Base-by-base conservation (phyloP, 2,329 filamentous ascomycete genomes). In the Colletotrichum melonis region DNA sequence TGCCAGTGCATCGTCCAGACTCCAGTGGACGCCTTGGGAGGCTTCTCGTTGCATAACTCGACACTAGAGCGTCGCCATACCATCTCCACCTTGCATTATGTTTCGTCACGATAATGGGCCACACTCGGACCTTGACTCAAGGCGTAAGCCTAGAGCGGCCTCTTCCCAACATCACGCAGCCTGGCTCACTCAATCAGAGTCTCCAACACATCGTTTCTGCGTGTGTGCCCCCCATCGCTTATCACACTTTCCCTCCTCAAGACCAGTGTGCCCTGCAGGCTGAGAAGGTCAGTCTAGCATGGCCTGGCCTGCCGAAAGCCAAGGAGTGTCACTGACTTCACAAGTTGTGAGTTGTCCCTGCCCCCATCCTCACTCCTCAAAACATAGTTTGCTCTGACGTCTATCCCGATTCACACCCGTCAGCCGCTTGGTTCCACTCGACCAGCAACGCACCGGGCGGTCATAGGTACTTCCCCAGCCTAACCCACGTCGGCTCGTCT, bases 301-400 rank as follows among this genome's bases (percentile, higher is more conserved):
- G 42, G 35, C 59, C 28, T 32, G 26, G 35, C n/a, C 28, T 30
- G 59, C 8, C 28, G 19, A 22, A 12, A 12, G 42, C 52, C 63
- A 57, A 52, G 22, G 55, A 52, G 28, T 22, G 54, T 65, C 32
- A 52, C 60, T 38, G 11, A 35, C 42, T 26, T 54, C 24, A 35
- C 49, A 42, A 52, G 14, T 19, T 60, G 32, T 66, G 67, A 60
- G 56, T 52, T 65, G 60, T 66, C 56, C 64, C 26, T 60, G 9
- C 22, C 65, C 26, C 56, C 28, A 16, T 8, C 7, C 19, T 22
- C 59, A 32, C 26, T 26, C 30, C 35, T 52, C 55, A 22, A 60
- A 62, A 38, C 62, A 66, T 71, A 57, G 56, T 71, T 62, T 70
- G 49, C 55, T 57, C 67, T 62, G 60, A 71, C 56, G 46, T 63